These are phyloP conservation scores for Xylaria arbuscula DNA, from an alignment of 2,329 filamentous ascomycete genomes.

Conservation along the genomic window DNA sequence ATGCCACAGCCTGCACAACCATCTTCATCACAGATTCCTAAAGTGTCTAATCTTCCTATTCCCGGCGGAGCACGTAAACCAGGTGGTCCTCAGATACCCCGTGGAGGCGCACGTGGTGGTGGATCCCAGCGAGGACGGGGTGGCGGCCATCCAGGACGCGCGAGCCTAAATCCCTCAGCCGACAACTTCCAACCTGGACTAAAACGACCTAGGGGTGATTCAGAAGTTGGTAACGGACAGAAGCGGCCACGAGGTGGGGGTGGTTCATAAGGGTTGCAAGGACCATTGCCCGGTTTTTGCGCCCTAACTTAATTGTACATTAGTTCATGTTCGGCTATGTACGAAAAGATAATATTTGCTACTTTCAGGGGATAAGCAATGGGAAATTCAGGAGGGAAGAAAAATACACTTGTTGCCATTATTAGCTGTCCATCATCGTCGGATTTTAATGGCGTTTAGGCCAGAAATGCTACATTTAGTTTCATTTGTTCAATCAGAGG, in stretches of 20 bases:
- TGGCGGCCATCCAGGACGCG: constrained; percentile 49
- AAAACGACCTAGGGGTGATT: constrained; percentile 66
- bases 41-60: constrained; percentile 53
- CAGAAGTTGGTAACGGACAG: constrained; percentile 52
- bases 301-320: constrained; percentile 31
- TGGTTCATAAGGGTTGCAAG: constrained; percentile 33
- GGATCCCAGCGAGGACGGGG: constrained; percentile 55
- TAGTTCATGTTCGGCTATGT: constrained; percentile 20
- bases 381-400: background rate
- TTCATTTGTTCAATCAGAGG: constrained; percentile 40
- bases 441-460: constrained; percentile 26
- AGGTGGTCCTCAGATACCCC: constrained; percentile 44
- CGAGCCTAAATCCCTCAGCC: constrained; percentile 60
- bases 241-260: constrained; percentile 54
- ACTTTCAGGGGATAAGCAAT: constrained; percentile 22
- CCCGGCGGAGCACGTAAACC: constrained; percentile 52
- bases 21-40: constrained; percentile 49
- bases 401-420: background rate
- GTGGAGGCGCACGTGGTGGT: constrained; percentile 49
- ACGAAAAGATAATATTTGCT: constrained; percentile 12
- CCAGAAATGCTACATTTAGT: constrained; percentile 37
- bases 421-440: constrained; percentile 18
- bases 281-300: constrained; percentile 1
- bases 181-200: constrained; percentile 66
- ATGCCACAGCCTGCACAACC: constrained; percentile 39